Evolutionary conservation across 371 early-diverging fungal genomes (phyloP).

Genomic region (Lichtheimia corymbifera): DNA sequence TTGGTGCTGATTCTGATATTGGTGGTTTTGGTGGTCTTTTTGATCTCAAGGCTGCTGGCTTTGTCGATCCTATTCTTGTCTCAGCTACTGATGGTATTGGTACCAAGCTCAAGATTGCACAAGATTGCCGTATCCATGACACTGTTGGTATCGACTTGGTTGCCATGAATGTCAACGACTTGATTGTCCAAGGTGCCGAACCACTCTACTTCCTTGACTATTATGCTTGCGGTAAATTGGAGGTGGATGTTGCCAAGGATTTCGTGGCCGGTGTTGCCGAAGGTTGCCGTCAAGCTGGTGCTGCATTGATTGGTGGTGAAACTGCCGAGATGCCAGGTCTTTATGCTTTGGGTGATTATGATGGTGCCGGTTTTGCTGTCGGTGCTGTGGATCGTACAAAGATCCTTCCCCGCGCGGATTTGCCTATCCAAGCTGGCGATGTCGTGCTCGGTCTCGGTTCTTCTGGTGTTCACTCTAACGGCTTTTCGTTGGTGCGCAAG

Average conservation of each 20-base stretch:
- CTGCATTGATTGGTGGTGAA: constrained; percentile 97
- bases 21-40: constrained; percentile 98
- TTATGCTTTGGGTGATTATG: constrained; percentile 86
- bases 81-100: constrained; percentile 98
- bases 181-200: constrained; percentile 98
- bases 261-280: constrained; percentile 93
- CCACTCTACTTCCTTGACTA: constrained; percentile 98
- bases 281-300: constrained; percentile 92
- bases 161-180: constrained; percentile 98
- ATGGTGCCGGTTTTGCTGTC: constrained; percentile 96
- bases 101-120: constrained; percentile 96
- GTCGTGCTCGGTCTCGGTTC: constrained; percentile 89
- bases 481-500: constrained; percentile 95
- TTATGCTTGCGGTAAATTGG: constrained; percentile 93
- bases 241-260: constrained; percentile 87
- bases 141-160: constrained; percentile 96
- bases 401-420: constrained; percentile 82
- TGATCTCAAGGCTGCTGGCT: constrained; percentile 92
- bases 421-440: constrained; percentile 76
- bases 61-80: constrained; percentile 88
- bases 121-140: constrained; percentile 79
- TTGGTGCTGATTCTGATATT: constrained; percentile 94
- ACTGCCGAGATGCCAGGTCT: constrained; percentile 99
- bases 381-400: constrained; percentile 93
- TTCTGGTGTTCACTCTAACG: constrained; percentile 96